Percentiles rank a stretch among this genome's conserved stretches.
Conservation (phyloP, 2,329 filamentous ascomycete species). For the Hypoxylon sp. region DNA sequence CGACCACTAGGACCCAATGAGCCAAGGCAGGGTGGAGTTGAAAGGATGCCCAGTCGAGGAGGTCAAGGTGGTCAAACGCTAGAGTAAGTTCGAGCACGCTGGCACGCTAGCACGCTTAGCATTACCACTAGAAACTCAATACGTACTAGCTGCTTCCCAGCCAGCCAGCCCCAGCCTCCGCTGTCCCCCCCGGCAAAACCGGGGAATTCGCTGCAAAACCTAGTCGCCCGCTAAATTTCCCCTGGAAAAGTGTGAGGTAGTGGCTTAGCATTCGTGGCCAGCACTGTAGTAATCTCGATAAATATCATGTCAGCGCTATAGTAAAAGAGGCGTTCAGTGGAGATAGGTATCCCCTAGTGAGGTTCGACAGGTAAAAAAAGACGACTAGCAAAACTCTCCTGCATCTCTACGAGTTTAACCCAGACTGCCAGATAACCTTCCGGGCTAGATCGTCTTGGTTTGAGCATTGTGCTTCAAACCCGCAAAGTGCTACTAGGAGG, state of each 20-base stretch:
- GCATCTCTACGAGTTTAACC: slow-evolving; percentile 6
- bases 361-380: slow-evolving; percentile 7
- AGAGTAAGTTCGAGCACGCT: slow-evolving; percentile 30
- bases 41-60: slow-evolving; percentile 3
- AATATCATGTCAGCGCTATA: slow-evolving; percentile 10
- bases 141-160: slow-evolving; percentile 7
- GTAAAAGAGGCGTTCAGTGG: slow-evolving; percentile 26
- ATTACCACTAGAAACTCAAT: slow-evolving; percentile 3
- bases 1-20: slow-evolving; percentile 12
- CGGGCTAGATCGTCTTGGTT: not conserved
- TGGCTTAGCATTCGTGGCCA: slow-evolving; percentile 25
- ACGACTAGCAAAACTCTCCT: slow-evolving; percentile 18
- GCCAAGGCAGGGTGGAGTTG: slow-evolving; percentile 14
- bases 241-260: slow-evolving; percentile 33
- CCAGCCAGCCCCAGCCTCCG: not conserved
- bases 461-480: not conserved
- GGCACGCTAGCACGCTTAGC: not conserved
- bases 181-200: slow-evolving; percentile 27
- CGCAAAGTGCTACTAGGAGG: not conserved
- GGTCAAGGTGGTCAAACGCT: slow-evolving; percentile 6
- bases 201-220: slow-evolving; percentile 25
- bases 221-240: slow-evolving; percentile 6
- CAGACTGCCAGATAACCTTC: slow-evolving; percentile 11
- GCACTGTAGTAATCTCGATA: slow-evolving; percentile 42
- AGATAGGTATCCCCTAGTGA: slow-evolving; percentile 3